Base-by-base conservation (phyloP, 1,284 basidiomycete species). In the Austroboletus niveus region DNA sequence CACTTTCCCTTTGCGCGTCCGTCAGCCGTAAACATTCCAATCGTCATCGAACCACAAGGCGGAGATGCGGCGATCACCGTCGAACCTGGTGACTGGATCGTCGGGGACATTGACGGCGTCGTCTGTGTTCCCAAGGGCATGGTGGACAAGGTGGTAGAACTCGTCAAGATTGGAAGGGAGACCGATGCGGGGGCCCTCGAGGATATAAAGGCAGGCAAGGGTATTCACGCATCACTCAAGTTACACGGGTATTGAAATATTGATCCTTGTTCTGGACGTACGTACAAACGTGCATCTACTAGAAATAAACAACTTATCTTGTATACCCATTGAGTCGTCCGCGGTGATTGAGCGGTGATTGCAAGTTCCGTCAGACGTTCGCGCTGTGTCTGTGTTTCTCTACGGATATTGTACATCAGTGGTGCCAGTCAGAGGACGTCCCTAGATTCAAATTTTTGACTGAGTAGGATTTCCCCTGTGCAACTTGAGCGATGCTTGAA, bases 31-130 rank as follows among this genome's bases (percentile, higher is more conserved):
- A 87, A 94, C 60, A 72, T 91, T 1, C 82, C 92, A 1, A 69
- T 98, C 43, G 69, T 73, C 15, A 89, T 97, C 54, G 53, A 67
- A n/a, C 73, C 80, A 0, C 71, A 72, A 17, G 63, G 62, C 38
- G 58, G 56, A n/a, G 65, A 59, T 53, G 64, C 57, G 10, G 57
- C 77, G 1, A 76, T 86, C 2, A 77, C 69, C 1, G 78, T 98
- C 5, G 66, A 82, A 22, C 90, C 94, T 3, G 89, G 87, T 3
- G 95, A 97, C 65, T 80, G 87, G 73, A 80, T 98, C 35, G 69
- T 96, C 15, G 94, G 85, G 14, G 95, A 98, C 65, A 78, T 86
- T 50, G 92, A 98, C 65, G 95, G 94, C 0, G 92, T 96, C 0
- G 91, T 98, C 2, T 89, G 87, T 60, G 81, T 97, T 15, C 87